Evolutionary conservation across 257 asterid species (phyloP).

Genomic region (Solanum habrochaites): DNA sequence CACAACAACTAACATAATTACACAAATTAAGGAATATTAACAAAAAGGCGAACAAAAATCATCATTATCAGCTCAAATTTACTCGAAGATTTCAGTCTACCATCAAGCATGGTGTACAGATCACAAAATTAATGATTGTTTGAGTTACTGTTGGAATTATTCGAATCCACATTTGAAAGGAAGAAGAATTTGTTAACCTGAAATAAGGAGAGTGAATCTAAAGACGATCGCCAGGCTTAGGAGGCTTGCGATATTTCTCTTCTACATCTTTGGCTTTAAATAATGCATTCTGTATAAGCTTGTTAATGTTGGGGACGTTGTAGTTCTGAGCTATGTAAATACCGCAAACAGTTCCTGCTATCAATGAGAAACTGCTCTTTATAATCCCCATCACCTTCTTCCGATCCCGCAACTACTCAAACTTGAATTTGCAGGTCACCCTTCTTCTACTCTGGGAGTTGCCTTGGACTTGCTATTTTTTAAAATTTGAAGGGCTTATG

Average conservation of each 20-base stretch:
- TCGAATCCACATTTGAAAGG: neutral
- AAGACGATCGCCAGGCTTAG: conserved; percentile 32
- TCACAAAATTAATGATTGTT: neutral
- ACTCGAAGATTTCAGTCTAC: neutral
- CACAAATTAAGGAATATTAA: neutral
- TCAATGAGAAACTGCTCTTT: conserved; percentile 6
- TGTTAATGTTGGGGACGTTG: conserved; percentile 35
- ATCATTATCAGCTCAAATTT: neutral
- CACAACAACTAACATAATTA: neutral
- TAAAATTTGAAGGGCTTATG: neutral
- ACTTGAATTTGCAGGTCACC: neutral
- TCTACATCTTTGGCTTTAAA: conserved; percentile 37
- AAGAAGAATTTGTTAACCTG: neutral
- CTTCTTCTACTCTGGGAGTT: neutral
- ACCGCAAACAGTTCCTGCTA: conserved; percentile 29
- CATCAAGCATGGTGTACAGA: neutral
- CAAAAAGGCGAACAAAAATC: neutral
- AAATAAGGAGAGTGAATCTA: neutral
- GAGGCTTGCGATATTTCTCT: conserved; percentile 51
- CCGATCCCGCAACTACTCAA: neutral
- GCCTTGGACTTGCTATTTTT: neutral
- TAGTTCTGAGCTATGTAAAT: conserved; percentile 52
- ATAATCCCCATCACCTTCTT: conserved; percentile 20
- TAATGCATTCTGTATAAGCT: conserved; percentile 20
- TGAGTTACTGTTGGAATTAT: neutral